Evolutionary conservation across 176 grass and related monocot species (phyloP), one percentile per base, ranked within the genome.

Genomic region (Rhipidocladum racemiflorum): DNA sequence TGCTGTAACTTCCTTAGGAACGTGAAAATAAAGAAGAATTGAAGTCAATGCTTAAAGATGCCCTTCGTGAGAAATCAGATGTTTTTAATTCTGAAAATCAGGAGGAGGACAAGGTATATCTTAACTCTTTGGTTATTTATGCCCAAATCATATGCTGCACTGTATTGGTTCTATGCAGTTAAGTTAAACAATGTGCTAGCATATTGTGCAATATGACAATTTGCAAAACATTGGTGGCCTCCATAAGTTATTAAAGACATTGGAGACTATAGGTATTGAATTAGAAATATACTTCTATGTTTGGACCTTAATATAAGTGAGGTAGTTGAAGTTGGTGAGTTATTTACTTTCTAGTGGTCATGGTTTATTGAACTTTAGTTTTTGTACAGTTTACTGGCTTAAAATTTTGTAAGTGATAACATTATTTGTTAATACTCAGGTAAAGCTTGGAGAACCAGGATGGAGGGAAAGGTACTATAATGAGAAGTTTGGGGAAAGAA

Each of bases 391-490:
- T 32, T 79, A 45, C 20, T 72, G 51, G 59, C 68, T 46, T 43
- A 63, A 42, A 74, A 48, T 32, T 32, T 74, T 32, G 4, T 21
- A n/a, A 77, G n/a, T 48, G 55, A 73, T 50, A 59, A 67, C 68
- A 35, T 59, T 82, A 2, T 79, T 90, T 81, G 16, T 87, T 86
- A 69, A 32, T 39, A 54, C 61, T 78, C 67, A 99, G 96, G 89
- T 99, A 39, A 99, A 95, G 86, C 87, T 99, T 59, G 96, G 96
- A 87, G 89, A 93, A 73, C 56, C 96, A 66, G 96, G 96, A 88
- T 99, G 96, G 96, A 99, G 87, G 87, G 87, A 99, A 78, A 99
- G 96, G 85, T 99, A 99, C 57, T 99, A 95, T 17, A 76, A 90
- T 87, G 89, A 99, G 59, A 99, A 99, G 76, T 99, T 99, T 88